Conservation (phyloP, 1,284 basidiomycete species). For the Neolentinus lepideus region DNA sequence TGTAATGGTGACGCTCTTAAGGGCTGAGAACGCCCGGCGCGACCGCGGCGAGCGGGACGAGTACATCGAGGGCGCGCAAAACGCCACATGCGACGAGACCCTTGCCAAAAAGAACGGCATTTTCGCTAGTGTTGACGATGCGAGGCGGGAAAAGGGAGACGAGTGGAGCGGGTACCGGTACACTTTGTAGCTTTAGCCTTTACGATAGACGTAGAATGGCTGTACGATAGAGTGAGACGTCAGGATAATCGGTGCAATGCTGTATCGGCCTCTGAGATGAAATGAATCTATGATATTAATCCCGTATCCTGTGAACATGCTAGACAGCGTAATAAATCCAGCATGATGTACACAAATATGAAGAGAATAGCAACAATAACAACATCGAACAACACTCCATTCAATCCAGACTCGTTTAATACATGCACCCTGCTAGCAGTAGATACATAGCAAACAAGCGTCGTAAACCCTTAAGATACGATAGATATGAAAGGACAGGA, state of each 20-base stretch:
- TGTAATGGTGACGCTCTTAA: constrained; percentile 28
- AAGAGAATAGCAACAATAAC: not conserved
- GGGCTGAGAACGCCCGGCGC: constrained; percentile 34
- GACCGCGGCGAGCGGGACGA: constrained; percentile 42
- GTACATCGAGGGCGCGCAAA: constrained; percentile 30
- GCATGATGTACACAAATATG: not conserved
- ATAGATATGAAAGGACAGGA: not conserved
- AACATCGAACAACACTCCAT: not conserved
- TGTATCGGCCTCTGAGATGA: too few relatives aligned
- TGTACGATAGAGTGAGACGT: not conserved
- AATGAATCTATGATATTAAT: not conserved
- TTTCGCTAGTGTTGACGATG: constrained; percentile 26
- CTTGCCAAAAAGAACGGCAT: constrained; percentile 18
- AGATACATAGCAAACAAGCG: not conserved
- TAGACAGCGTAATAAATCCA: not conserved
- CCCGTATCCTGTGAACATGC: not conserved
- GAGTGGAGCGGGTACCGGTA: constrained; percentile 31
- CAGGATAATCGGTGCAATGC: too few relatives aligned
- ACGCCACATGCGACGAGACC: constrained; percentile 19
- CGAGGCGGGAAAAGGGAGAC: constrained; percentile 30
- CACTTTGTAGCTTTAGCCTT: constrained; percentile 16
- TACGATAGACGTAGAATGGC: not conserved
- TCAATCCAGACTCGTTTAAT: not conserved
- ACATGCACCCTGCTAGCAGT: not conserved
- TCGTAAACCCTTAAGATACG: not conserved